phyloP scores from a whole-genome alignment of 805 yeast species.

The Jamesozyma rosinii region DNA sequence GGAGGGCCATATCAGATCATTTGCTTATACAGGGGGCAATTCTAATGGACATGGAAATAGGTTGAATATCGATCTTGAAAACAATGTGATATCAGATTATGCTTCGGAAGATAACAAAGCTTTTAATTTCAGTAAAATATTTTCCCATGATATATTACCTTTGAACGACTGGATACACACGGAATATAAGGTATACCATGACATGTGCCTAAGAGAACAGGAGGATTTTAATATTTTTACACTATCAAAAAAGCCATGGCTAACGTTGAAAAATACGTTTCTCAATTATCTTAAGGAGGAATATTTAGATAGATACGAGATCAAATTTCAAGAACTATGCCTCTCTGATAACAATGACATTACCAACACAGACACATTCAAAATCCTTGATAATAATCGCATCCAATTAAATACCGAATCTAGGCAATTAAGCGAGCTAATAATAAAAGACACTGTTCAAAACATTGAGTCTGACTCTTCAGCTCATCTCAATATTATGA shows the following conservation, averaged over 20 bases:
- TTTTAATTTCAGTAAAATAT: conserved; percentile 16
- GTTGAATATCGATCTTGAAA: conserved; percentile 12
- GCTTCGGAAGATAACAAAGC: background rate
- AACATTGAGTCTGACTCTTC: conserved; percentile 5
- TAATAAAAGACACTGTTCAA: background rate
- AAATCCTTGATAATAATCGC: background rate
- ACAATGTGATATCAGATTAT: conserved; percentile 5
- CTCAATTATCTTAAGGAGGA: conserved; percentile 13
- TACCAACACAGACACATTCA: background rate
- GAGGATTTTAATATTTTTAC: conserved; percentile 23
- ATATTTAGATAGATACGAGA: conserved; percentile 11
- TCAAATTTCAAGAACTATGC: conserved; percentile 21
- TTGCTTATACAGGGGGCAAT: conserved; percentile 13
- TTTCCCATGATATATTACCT: conserved; percentile 15
- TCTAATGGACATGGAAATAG: background rate
- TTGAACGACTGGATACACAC: conserved; percentile 17
- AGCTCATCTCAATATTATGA: conserved; percentile 11
- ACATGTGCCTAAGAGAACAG: conserved; percentile 19
- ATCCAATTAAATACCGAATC: background rate
- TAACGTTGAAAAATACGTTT: conserved; percentile 9
- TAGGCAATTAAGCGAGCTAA: background rate
- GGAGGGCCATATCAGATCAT: conserved; percentile 29
- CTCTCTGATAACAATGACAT: conserved; percentile 17
- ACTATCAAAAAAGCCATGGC: conserved; percentile 12
- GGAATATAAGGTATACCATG: conserved; percentile 24